Evolutionary conservation across 1,284 basidiomycete genomes (phyloP).

Genomic region (Ustilago trichophora): DNA sequence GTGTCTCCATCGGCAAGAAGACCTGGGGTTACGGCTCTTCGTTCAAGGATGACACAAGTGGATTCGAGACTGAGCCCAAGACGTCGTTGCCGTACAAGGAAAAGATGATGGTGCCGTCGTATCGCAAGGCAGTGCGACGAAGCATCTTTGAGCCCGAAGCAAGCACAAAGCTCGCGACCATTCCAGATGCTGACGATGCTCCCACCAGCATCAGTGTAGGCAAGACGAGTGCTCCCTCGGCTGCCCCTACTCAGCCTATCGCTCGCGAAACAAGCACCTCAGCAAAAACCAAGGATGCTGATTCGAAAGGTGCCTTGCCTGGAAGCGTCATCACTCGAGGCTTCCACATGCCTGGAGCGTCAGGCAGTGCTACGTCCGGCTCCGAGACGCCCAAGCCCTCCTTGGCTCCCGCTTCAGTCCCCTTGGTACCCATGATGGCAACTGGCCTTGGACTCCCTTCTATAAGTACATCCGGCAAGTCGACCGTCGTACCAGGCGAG

Average conservation of each 20-base stretch:
- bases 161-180: conserved; percentile 37
- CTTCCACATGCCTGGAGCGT: conserved; percentile 37
- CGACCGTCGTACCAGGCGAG: conserved; percentile 8
- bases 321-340: conserved; percentile 45
- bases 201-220: conserved; percentile 22
- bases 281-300: conserved; percentile 4
- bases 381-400: conserved; percentile 8
- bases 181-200: conserved; percentile 35
- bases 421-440: not conserved
- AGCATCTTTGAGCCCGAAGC: conserved; percentile 38
- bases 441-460: conserved; percentile 22
- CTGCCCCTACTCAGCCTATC: conserved; percentile 1
- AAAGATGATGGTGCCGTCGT: conserved; percentile 61
- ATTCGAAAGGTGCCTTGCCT: conserved; percentile 29
- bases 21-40: conserved; percentile 48
- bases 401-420: not conserved
- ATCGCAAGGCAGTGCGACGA: conserved; percentile 50
- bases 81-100: conserved; percentile 64
- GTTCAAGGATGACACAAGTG: conserved; percentile 41
- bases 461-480: conserved; percentile 13
- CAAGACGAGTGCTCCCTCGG: not conserved
- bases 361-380: not conserved
- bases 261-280: not conserved
- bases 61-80: conserved; percentile 64
- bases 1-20: conserved; percentile 31